These are phyloP conservation scores for Oenanthe sinensis DNA, from an alignment of 129 eudicot genomes.

Conservation along the genomic window DNA sequence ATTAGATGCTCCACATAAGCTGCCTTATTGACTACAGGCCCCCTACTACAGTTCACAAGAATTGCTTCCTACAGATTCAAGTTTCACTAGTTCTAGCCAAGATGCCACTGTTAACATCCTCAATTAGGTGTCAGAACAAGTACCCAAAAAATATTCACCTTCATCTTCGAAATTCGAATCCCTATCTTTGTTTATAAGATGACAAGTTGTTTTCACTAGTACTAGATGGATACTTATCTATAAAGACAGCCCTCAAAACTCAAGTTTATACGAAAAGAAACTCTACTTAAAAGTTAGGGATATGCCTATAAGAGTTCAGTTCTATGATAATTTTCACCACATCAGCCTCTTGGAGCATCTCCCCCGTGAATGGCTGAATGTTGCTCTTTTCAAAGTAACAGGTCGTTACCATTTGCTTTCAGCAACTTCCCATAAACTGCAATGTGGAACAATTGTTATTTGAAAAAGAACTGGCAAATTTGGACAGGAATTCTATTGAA, in stretches of 20 bases:
- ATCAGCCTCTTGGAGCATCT: slow-evolving; percentile 86
- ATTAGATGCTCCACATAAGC: slow-evolving; percentile 91
- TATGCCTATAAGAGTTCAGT: background rate
- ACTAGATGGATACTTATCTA: slow-evolving; percentile 93
- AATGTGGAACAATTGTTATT: slow-evolving; percentile 13
- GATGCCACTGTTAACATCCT: background rate
- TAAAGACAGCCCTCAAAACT: slow-evolving; percentile 1
- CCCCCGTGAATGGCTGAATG: slow-evolving; percentile 65
- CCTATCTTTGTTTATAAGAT: slow-evolving; percentile 84
- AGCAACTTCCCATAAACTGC: slow-evolving; percentile 93
- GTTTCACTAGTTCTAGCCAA: slow-evolving; percentile 9
- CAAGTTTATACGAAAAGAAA: background rate
- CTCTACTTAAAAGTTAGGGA: background rate
- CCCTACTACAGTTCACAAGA: slow-evolving; percentile 87
- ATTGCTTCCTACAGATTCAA: slow-evolving; percentile 62
- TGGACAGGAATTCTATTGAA: background rate
- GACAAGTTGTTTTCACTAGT: slow-evolving; percentile 84
- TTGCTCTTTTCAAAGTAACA: slow-evolving; percentile 84
- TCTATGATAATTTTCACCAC: slow-evolving; percentile 36
- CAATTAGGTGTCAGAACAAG: background rate
- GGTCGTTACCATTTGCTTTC: slow-evolving; percentile 87
- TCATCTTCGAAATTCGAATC: slow-evolving; percentile 51
- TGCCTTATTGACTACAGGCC: slow-evolving; percentile 87
- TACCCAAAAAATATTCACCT: slow-evolving; percentile 31
- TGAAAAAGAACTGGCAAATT: background rate